phyloP scores from a whole-genome alignment of 768 basidiomycete genomes.

The Boletus tylopilopsis region DNA sequence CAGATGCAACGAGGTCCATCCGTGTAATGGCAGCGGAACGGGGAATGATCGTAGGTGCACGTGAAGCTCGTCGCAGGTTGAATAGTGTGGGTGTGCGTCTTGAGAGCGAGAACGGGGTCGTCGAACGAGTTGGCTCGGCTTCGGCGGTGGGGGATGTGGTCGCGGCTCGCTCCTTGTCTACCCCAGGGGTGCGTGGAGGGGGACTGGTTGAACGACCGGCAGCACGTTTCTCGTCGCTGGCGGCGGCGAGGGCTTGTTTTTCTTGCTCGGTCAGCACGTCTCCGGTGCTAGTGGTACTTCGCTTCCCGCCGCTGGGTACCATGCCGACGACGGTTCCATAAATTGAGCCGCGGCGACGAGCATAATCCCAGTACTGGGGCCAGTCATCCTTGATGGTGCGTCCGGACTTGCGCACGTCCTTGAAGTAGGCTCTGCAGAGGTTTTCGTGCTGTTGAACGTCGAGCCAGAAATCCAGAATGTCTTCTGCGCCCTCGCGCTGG shows the following conservation, averaged over 20 bases:
- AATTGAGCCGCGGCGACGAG: constrained; percentile 85
- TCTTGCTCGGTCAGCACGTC: constrained; percentile 70
- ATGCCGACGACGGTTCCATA: constrained; percentile 88
- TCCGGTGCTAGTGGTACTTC: constrained; percentile 79
- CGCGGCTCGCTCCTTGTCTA: constrained; percentile 37
- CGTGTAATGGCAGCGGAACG: constrained; percentile 89
- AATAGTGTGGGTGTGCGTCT: constrained; percentile 76
- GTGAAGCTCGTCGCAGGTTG: constrained; percentile 71
- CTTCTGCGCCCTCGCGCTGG: constrained; percentile 93
- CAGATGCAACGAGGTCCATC: constrained; percentile 84
- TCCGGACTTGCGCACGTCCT: constrained; percentile 95
- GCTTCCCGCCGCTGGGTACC: constrained; percentile 58
- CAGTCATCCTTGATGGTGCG: constrained; percentile 93
- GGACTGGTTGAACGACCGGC: constrained; percentile 60
- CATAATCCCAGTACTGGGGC: constrained; percentile 98
- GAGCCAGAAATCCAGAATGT: constrained; percentile 97
- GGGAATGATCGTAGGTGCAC: constrained; percentile 92
- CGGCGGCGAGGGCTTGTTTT: constrained; percentile 55
- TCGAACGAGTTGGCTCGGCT: constrained; percentile 55
- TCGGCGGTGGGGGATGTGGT: constrained; percentile 46
- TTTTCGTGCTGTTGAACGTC: constrained; percentile 99
- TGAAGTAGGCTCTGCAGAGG: constrained; percentile 97
- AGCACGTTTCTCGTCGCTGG: constrained; percentile 42
- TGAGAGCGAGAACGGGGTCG: constrained; percentile 76
- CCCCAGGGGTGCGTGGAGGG: constrained; percentile 39